phyloP scores from a whole-genome alignment of 805 yeast genomes.

The Ogataea angusta region DNA sequence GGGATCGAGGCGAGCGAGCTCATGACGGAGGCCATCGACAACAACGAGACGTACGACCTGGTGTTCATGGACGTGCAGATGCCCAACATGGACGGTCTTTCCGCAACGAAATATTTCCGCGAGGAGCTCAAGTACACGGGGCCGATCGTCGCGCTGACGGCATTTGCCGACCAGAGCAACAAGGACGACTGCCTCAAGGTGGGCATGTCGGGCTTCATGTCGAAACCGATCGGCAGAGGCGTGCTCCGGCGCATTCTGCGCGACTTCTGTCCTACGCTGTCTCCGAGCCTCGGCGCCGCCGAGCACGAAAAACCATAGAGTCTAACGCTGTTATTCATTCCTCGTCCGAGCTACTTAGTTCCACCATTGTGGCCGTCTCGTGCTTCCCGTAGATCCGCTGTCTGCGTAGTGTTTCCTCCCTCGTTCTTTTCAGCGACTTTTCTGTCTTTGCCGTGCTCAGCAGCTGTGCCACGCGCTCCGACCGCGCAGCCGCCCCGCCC shows the following conservation, averaged over 20 bases:
- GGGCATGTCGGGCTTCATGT: conserved; percentile 91
- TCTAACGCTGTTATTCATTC: conserved; percentile 1
- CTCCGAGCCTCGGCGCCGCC: conserved; percentile 12
- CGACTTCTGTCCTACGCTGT: conserved; percentile 37
- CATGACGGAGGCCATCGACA: conserved; percentile 47
- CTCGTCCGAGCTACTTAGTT: conserved; percentile 13
- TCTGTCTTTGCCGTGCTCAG: conserved; percentile 8
- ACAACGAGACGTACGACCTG: conserved; percentile 53
- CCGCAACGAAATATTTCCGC: conserved; percentile 76
- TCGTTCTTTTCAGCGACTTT: conserved; percentile 19
- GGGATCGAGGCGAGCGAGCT: conserved; percentile 84
- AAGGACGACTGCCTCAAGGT: conserved; percentile 78
- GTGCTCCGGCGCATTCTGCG: conserved; percentile 56
- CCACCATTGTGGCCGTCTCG: conserved; percentile 3
- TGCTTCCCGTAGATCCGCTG: conserved; percentile 7
- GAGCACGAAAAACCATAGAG: conserved; percentile 13
- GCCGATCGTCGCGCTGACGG: conserved; percentile 93
- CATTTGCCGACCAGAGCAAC: conserved; percentile 91
- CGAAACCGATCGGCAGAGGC: conserved; percentile 81
- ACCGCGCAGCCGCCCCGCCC: not conserved
- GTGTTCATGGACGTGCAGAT: conserved; percentile 97
- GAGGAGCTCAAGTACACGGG: conserved; percentile 52
- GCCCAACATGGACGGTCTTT: conserved; percentile 90
- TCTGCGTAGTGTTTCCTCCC: conserved; percentile 15
- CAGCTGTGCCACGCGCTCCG: conserved; percentile 11